A percentile compares a stretch with the other conserved stretches of the same genome.
These are phyloP conservation scores for Trichopus zeylanicus DNA, from an alignment of 116 monocot species.

Conservation along the genomic window DNA sequence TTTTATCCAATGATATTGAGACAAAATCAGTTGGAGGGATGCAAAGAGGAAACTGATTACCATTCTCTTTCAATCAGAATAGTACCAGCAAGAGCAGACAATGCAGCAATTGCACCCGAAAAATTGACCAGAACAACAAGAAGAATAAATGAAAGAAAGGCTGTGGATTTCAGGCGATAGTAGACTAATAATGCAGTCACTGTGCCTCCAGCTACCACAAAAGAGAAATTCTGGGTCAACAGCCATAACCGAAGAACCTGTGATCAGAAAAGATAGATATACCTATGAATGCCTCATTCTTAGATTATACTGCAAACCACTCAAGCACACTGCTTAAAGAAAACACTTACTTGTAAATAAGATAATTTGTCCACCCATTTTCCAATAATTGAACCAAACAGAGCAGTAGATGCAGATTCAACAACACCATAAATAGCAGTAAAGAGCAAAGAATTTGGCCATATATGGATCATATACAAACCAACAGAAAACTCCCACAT, in stretches of 20 bases:
- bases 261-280: not conserved
- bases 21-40: no score
- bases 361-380: slow-evolving; percentile 45
- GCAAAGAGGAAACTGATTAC: slow-evolving; percentile 18
- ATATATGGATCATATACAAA: no score
- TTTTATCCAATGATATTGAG: no score
- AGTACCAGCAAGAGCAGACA: slow-evolving; percentile 91
- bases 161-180: slow-evolving; percentile 21
- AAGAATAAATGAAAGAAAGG: slow-evolving; percentile 33
- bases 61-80: slow-evolving; percentile 96
- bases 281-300: no score
- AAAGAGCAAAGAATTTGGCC: no score
- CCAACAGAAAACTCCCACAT: slow-evolving; percentile 99
- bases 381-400: slow-evolving; percentile 68
- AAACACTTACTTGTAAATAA: slow-evolving; percentile 41
- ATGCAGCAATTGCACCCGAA: slow-evolving; percentile 68
- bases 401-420: no score
- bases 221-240: slow-evolving; percentile 66
- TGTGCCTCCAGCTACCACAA: no score
- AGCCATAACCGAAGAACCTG: slow-evolving; percentile 73
- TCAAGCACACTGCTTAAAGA: no score
- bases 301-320: no score
- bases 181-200: slow-evolving; percentile 41
- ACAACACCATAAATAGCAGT: no score
- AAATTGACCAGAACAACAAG: slow-evolving; percentile 49